Base-by-base conservation (phyloP, 78 protist genomes). In the Capsaspora owczarzaki region DNA sequence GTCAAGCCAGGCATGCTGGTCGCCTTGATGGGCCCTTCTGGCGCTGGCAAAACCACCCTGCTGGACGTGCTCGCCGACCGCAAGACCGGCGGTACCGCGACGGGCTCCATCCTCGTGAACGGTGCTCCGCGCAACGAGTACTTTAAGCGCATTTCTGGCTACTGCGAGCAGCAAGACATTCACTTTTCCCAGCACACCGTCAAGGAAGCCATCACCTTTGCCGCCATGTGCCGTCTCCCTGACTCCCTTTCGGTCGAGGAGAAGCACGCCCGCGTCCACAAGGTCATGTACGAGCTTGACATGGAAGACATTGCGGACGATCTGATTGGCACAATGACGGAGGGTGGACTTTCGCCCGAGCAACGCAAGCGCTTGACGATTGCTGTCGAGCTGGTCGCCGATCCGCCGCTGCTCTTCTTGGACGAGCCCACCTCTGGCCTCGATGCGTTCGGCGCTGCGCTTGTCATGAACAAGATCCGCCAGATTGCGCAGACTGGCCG, bases 361-460 rank as follows among this genome's bases (percentile, higher is more conserved):
- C 89, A 91, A 69, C 78, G 90, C 10, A 86, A 87, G 66, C 86
- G 96, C 23, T 92, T 91, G 38, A 89, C 82, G 80, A 85, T 93
- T 27, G 96, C 86, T 16, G 41, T 93, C 14, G 94, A 89, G 86
- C 53, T 63, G 42, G 19, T 63, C 41, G 33, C 72, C 19, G 6
- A 8, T 2, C 72, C 72, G 43, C 35, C 37, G 43, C 23, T 90
- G 31, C 61, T 87, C 25, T 61, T 87, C 29, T 81, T 91, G 37
- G 94, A 91, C 81, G 94, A 91, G 82, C 94, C 94, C 25, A 80
- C 89, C n/a, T 41, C 84, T 43, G 94, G 94, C 8, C 84, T 91
- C 63, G 94, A 91, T 66, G 29, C 81, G 27, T 35, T 22, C 44
- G 77, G 79, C 12, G 85, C 89, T 10, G 27, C 41, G 44, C 29